phyloP scores from a whole-genome alignment of 2,329 filamentous ascomycete species.

The Tolypocladium nubicola region DNA sequence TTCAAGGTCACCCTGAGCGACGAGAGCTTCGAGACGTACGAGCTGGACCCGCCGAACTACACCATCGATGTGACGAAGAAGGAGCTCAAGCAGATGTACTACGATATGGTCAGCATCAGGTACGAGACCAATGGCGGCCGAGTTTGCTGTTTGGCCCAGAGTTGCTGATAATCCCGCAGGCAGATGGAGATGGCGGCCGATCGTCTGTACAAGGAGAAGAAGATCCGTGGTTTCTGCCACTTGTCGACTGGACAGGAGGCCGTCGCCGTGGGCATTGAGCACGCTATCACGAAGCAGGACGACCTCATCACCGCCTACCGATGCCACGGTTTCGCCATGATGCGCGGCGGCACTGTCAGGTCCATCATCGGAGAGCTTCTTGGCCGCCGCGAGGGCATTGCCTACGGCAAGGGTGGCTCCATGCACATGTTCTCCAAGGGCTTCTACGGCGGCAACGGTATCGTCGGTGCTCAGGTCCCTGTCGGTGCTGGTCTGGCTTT shows the following conservation, averaged over 20 bases:
- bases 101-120: slow-evolving; percentile 91
- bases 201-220: slow-evolving; percentile 99
- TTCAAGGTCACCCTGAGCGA: slow-evolving; percentile 91
- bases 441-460: slow-evolving; percentile 98
- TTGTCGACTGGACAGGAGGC: slow-evolving; percentile 96
- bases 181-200: slow-evolving; percentile 99
- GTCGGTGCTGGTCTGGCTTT: slow-evolving; percentile 95
- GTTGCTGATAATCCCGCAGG: slow-evolving; percentile 39
- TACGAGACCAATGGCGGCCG: slow-evolving; percentile 34
- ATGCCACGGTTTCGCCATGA: slow-evolving; percentile 96
- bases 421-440: slow-evolving; percentile 99
- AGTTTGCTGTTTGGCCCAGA: no score
- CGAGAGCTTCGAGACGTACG: slow-evolving; percentile 99
- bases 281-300: slow-evolving; percentile 83
- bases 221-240: slow-evolving; percentile 99
- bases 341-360: slow-evolving; percentile 85
- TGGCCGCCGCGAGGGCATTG: slow-evolving; percentile 89
- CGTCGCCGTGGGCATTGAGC: slow-evolving; percentile 92
- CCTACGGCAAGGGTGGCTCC: slow-evolving; percentile 96
- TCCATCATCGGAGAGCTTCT: slow-evolving; percentile 94
- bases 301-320: slow-evolving; percentile 97
- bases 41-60: slow-evolving; percentile 92
- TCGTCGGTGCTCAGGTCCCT: slow-evolving; percentile 95
- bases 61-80: slow-evolving; percentile 91
- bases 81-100: slow-evolving; percentile 98